Evolutionary conservation across 2,329 filamentous ascomycete species (phyloP), one percentile per base, ranked within the genome.

Genomic region (Magnaporthiopsis poae): DNA sequence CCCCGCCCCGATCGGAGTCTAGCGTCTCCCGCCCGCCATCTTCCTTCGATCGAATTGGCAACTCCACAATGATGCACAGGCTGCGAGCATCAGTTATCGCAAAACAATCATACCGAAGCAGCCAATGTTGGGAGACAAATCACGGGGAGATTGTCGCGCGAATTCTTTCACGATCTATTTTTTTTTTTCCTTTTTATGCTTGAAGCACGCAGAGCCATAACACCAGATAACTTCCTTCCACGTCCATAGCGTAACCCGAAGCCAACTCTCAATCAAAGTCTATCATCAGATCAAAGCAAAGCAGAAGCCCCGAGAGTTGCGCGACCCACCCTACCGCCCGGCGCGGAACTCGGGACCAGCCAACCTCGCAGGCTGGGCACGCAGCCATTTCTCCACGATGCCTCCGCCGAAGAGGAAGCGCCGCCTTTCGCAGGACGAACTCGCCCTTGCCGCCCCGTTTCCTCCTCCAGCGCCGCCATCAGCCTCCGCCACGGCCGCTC

Each of bases 401-500:
- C 68, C 72, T 5, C 69, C 71, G n/a, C 66, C 71, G 46, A 77
- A 77, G 66, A 72, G 75, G 61, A 77, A 76, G 69, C 73, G 72
- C 25, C 69, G 68, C 33, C 68, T 71, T 21, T 70, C 69, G 62
- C 68, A 70, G 1, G 66, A 67, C 27, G 65, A 67, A 35, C 8
- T 46, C 2, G 60, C 60, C 5, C 46, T 56, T n/a, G 46, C 46
- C 46, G 46, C 46, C 7, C 46, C 46, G 21, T 56, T 56, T 25
- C 46, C 46, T 11, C 46, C 46, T 9, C 33, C 60, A 33, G 60
- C 60, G 29, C 25, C n/a, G 33, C 64, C 1, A n/a, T 68, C n/a
- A 60, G 66, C n/a, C 15, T 52, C 18, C 12, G 60, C 61, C 29
- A 15, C 64, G 9, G 12, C 27, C 60, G 66, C 60, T 18, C 67